phyloP scores from a whole-genome alignment of 1,284 basidiomycete genomes.

The Boletus sp. region DNA sequence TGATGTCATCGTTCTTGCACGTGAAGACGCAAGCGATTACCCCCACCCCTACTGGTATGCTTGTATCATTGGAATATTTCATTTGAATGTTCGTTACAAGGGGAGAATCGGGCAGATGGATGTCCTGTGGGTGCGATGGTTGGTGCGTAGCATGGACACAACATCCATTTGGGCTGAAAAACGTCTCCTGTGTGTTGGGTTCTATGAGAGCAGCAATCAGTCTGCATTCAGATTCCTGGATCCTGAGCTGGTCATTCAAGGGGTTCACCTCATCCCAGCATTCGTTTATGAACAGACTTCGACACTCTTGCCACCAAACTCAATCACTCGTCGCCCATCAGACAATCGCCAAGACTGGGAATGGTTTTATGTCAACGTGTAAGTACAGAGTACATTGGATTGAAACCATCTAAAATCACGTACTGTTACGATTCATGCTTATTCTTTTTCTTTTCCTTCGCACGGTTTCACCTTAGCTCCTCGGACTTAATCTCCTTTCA shows the following conservation, averaged over 20 bases:
- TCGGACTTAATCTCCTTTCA: no score
- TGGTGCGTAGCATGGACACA: conserved; percentile 9
- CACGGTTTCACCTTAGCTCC: no score
- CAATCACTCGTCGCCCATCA: conserved; percentile 21
- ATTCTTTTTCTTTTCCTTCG: no score
- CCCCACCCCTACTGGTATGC: conserved; percentile 44
- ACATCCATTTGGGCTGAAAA: conserved; percentile 14
- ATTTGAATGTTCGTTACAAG: conserved; percentile 1
- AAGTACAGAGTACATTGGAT: no score
- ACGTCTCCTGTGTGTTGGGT: conserved; percentile 26
- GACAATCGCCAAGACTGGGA: conserved; percentile 38
- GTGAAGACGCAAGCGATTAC: conserved; percentile 18
- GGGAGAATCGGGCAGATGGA: background rate
- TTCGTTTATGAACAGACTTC: conserved; percentile 32
- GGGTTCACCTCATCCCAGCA: conserved; percentile 15
- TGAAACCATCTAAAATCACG: no score
- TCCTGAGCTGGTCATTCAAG: conserved; percentile 33
- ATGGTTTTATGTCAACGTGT: conserved; percentile 43
- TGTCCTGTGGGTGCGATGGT: conserved; percentile 27
- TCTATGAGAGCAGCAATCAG: conserved; percentile 18
- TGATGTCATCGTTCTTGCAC: conserved; percentile 21
- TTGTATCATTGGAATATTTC: conserved; percentile 21
- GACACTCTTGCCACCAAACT: conserved; percentile 28
- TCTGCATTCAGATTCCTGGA: conserved; percentile 40
- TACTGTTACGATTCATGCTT: no score